Evolutionary conservation across 441 rosid genomes (phyloP), one percentile per base, ranked within the genome.

Genomic region (Caryocar brasiliense): DNA sequence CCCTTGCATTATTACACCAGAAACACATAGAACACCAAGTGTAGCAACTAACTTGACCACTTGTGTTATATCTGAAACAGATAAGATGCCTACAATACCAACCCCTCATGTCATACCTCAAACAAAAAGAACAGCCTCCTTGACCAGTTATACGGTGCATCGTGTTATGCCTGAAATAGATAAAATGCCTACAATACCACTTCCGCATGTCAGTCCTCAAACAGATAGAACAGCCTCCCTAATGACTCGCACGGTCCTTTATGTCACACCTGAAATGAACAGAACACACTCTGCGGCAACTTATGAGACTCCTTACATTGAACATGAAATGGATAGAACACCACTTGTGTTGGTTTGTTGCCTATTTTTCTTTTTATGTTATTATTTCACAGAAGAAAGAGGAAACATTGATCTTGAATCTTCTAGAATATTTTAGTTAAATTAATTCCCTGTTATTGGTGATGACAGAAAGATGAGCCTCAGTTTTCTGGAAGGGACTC

Each of bases 391-490:
- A n/a, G n/a, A n/a, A n/a, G n/a, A n/a, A n/a, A n/a, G n/a, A n/a
- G n/a, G n/a, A n/a, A n/a, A n/a, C n/a, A n/a, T n/a, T n/a, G n/a
- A n/a, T n/a, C n/a, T n/a, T n/a, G n/a, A n/a, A n/a, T n/a, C n/a
- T n/a, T n/a, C n/a, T n/a, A n/a, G n/a, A n/a, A n/a, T n/a, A n/a
- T n/a, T n/a, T n/a, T n/a, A n/a, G n/a, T n/a, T n/a, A n/a, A n/a
- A n/a, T n/a, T n/a, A n/a, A n/a, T n/a, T 28, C 30, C 57, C 28
- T 24, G 30, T 50, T 61, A n/a, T 66, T 44, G 24, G 24, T 66
- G 24, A 54, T 58, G 43, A 65, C 82, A 89, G 97, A 76, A 65
- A 59, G 82, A 47, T 58, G 86, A 78, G 55, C 78, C 74, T 51
- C 88, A 77, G 50, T 64, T 69, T 61, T 77, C 80, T 39, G 81